These are phyloP conservation scores for Calonectria pseudoreteaudii DNA, from an alignment of 2,329 filamentous ascomycete genomes.

Conservation along the genomic window DNA sequence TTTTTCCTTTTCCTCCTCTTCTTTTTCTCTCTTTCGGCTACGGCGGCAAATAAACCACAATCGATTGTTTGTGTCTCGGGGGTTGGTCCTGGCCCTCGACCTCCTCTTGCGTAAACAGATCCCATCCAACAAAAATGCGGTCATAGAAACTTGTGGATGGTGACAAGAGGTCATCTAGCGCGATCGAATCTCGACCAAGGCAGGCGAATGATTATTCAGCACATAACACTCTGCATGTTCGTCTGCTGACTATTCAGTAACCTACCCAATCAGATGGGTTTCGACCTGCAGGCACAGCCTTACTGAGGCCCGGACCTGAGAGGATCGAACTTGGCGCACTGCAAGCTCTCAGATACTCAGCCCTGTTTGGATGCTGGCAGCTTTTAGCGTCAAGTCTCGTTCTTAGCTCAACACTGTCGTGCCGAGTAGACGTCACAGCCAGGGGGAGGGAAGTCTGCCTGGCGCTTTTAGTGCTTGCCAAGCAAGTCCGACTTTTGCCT, in stretches of 20 bases:
- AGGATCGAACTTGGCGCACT: background rate
- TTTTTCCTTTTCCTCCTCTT: too few species aligned
- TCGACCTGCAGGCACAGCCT: background rate
- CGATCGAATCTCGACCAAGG: background rate
- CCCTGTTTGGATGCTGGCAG: background rate
- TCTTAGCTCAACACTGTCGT: background rate
- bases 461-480: background rate
- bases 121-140: background rate
- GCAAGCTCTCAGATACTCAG: background rate
- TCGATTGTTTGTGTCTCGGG: background rate
- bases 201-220: background rate
- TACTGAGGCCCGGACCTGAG: background rate
- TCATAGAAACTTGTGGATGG: background rate
- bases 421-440: background rate
- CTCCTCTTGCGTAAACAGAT: background rate
- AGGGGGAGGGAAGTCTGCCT: background rate
- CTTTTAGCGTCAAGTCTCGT: background rate
- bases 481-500: background rate
- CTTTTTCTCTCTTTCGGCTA: background rate
- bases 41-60: background rate
- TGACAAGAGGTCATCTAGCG: background rate
- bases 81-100: background rate
- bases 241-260: background rate
- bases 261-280: background rate
- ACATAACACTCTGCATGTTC: background rate